Conservation (phyloP, 129 eudicot species). For the Flaveria sonorensis region DNA sequence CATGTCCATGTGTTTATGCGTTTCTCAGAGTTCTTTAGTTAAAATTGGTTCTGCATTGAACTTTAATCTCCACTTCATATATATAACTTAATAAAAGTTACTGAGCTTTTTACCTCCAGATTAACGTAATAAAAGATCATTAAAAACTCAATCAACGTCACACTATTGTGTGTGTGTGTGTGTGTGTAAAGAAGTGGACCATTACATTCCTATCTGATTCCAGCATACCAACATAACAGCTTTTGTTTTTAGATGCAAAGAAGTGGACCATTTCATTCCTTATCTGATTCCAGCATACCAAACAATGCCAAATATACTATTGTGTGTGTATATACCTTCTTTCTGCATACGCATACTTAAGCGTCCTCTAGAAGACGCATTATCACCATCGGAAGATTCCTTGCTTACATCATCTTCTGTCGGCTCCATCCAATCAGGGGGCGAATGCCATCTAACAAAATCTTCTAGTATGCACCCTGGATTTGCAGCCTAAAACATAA, state of each 20-base stretch:
- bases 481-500: slow-evolving; percentile 79
- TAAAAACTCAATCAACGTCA: not conserved
- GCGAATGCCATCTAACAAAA: slow-evolving; percentile 99
- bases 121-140: not conserved
- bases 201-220: no score
- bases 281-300: not conserved
- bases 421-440: slow-evolving; percentile 95
- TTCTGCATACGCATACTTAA: slow-evolving; percentile 91
- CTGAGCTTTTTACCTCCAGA: not conserved
- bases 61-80: not conserved
- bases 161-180: no score
- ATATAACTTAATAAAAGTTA: not conserved
- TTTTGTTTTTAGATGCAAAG: not conserved
- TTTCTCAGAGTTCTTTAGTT: not conserved
- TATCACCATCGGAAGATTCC: slow-evolving; percentile 49
- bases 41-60: not conserved
- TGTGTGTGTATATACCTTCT: slow-evolving; percentile 55
- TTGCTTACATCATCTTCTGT: slow-evolving; percentile 43
- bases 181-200: no score
- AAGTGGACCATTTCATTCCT: not conserved
- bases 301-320: not conserved
- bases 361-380: slow-evolving; percentile 64
- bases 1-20: not conserved
- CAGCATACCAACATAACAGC: not conserved
- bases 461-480: slow-evolving; percentile 98